These are phyloP conservation scores for Fennellomyces sp. DNA, from an alignment of 371 early-diverging fungal genomes.

Conservation along the genomic window DNA sequence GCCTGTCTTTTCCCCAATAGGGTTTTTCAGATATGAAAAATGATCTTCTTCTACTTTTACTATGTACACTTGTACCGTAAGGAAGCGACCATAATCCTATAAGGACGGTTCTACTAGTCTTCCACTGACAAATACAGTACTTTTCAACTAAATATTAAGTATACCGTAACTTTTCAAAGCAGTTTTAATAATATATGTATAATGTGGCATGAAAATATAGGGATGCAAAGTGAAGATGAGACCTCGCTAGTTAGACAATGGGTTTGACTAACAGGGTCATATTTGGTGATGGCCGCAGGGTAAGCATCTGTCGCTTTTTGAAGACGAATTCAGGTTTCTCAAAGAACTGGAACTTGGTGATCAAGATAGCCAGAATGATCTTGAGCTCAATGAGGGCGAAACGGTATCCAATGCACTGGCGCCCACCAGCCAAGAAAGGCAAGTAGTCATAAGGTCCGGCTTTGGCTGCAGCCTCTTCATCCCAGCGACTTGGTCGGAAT, in stretches of 20 bases:
- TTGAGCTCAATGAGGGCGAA: slow-evolving; percentile 51
- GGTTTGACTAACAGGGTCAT: slow-evolving; percentile 28
- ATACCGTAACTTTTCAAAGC: too few relatives aligned
- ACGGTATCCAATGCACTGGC: slow-evolving; percentile 45
- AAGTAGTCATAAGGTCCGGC: slow-evolving; percentile 52
- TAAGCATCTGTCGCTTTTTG: slow-evolving; percentile 32
- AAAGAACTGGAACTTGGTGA: slow-evolving; percentile 35
- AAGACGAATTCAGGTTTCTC: slow-evolving; percentile 36
- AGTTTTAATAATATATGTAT: too few relatives aligned
- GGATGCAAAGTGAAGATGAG: not conserved
- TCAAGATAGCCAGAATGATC: slow-evolving; percentile 30
- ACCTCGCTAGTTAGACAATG: not conserved
- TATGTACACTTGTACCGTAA: too few relatives aligned
- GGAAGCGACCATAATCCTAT: too few relatives aligned
- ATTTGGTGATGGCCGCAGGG: slow-evolving; percentile 37
- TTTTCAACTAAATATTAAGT: too few relatives aligned
- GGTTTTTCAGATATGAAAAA: too few relatives aligned
- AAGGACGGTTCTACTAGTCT: too few relatives aligned
- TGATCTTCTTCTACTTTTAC: too few relatives aligned
- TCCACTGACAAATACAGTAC: too few relatives aligned
- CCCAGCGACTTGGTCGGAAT: slow-evolving; percentile 70
- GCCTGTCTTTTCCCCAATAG: too few relatives aligned
- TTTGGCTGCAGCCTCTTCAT: slow-evolving; percentile 24
- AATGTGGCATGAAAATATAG: too few relatives aligned
- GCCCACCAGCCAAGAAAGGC: slow-evolving; percentile 65